Conservation (phyloP, 2,329 filamentous ascomycete species). For the Colletotrichum sp. region DNA sequence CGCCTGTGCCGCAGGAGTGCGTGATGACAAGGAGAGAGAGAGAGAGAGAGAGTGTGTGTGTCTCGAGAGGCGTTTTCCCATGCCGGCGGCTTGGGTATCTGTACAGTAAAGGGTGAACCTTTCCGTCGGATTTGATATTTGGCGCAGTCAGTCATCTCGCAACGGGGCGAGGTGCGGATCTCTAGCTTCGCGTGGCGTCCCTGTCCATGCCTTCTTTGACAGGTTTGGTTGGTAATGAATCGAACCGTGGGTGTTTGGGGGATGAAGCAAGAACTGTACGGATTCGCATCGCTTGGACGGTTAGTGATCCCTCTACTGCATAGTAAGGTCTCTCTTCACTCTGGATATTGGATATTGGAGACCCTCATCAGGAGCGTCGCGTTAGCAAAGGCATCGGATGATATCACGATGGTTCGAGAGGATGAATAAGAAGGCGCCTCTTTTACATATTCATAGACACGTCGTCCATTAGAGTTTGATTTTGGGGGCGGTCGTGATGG, state of each 20-base stretch:
- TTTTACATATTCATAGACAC: neutral
- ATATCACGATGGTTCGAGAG: neutral
- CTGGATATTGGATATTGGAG: neutral
- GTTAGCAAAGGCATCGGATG: neutral
- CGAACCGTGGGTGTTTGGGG: neutral
- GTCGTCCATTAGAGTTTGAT: neutral
- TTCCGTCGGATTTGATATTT: neutral
- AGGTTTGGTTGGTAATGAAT: neutral
- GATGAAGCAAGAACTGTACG: neutral
- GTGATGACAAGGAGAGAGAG: neutral
- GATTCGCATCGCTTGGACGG: neutral
- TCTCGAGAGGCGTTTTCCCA: neutral
- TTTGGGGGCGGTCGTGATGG: neutral
- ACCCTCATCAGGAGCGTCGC: neutral
- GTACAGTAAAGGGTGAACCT: neutral
- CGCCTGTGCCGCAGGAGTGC: neutral
- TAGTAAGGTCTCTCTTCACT: neutral
- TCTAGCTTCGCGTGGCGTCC: neutral
- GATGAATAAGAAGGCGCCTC: neutral
- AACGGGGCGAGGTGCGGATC: neutral
- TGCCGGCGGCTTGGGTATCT: neutral
- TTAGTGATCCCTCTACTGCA: neutral
- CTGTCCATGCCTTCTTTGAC: neutral
- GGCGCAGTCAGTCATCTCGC: neutral
- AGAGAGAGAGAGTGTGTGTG: neutral